phyloP scores from a whole-genome alignment of 495 filamentous ascomycete genomes.

The Lineolata rhizophorae region DNA sequence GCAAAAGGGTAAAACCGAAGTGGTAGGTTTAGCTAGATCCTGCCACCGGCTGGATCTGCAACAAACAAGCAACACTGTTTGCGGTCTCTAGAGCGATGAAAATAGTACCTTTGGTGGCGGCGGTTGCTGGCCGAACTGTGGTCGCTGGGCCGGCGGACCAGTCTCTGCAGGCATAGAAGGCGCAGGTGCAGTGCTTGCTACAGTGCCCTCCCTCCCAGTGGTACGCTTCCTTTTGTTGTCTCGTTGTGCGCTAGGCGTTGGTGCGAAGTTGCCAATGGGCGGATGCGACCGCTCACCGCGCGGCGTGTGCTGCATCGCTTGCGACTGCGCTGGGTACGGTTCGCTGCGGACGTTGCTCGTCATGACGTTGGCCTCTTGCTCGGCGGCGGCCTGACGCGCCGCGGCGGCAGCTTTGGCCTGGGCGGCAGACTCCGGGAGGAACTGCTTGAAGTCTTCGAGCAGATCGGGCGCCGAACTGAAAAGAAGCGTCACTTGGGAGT shows the following conservation, averaged over 20 bases:
- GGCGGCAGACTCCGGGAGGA: conserved; percentile 88
- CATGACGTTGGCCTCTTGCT: conserved; percentile 27
- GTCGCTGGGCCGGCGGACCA: too few species aligned
- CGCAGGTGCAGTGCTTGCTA: too few species aligned
- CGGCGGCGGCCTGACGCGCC: conserved; percentile 41
- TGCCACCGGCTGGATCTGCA: too few species aligned
- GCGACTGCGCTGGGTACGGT: conserved; percentile 17
- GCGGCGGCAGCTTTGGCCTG: conserved; percentile 57
- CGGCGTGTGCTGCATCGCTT: conserved; percentile 21
- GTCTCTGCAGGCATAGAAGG: too few species aligned
- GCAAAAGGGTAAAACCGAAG: too few species aligned
- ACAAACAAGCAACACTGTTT: too few species aligned
- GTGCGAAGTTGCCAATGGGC: conserved; percentile 82
- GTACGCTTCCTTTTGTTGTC: conserved; percentile 61
- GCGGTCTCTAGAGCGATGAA: neutral
- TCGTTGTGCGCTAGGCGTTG: conserved; percentile 57
- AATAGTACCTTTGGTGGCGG: conserved; percentile 13
- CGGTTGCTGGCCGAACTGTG: conserved; percentile 6
- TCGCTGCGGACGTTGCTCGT: conserved; percentile 38
- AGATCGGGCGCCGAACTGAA: conserved; percentile 93
- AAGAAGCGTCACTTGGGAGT: conserved; percentile 85
- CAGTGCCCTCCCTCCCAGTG: conserved; percentile 11
- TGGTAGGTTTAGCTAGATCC: too few species aligned
- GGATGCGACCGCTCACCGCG: conserved; percentile 29
- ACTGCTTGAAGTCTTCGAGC: conserved; percentile 96